These are phyloP conservation scores for Phytophthora syringae DNA, from an alignment of 352 stramenopile species.

Conservation along the genomic window DNA sequence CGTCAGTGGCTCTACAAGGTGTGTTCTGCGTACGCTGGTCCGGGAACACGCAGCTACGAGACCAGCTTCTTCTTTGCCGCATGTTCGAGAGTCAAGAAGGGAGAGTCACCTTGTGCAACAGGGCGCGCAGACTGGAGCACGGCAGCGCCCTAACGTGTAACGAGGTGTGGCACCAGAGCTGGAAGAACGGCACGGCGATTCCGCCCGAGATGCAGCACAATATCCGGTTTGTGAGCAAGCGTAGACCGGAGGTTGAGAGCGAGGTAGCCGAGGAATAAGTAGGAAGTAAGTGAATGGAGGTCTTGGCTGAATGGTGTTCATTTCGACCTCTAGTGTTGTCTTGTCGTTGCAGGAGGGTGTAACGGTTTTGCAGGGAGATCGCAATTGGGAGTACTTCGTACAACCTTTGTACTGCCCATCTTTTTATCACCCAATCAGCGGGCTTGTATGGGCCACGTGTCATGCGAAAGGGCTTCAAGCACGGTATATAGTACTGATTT, in stretches of 20 bases:
- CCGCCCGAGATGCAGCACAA: constrained; percentile 2
- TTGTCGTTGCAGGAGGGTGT: no score
- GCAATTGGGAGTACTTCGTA: no score
- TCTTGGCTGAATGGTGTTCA: no score
- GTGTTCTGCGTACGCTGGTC: not conserved
- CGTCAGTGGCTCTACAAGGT: constrained; percentile 28
- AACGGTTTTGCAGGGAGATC: no score
- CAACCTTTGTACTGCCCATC: no score
- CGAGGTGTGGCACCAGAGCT: constrained; percentile 20
- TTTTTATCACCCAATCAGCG: no score
- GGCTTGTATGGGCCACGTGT: no score
- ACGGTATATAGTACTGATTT: not conserved
- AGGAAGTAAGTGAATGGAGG: no score
- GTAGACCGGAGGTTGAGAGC: no score
- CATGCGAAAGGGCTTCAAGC: not conserved
- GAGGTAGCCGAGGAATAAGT: no score
- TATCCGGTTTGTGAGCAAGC: constrained; percentile 5
- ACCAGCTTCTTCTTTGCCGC: constrained; percentile 17
- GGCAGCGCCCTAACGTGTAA: no score
- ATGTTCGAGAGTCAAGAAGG: constrained; percentile 3
- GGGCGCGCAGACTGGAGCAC: not conserved
- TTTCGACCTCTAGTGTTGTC: no score
- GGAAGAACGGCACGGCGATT: constrained; percentile 13
- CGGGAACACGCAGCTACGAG: constrained; percentile 36
- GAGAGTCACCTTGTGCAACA: not conserved